These are phyloP conservation scores for Trametes coccinea DNA, from an alignment of 768 basidiomycete species.

Conservation along the genomic window DNA sequence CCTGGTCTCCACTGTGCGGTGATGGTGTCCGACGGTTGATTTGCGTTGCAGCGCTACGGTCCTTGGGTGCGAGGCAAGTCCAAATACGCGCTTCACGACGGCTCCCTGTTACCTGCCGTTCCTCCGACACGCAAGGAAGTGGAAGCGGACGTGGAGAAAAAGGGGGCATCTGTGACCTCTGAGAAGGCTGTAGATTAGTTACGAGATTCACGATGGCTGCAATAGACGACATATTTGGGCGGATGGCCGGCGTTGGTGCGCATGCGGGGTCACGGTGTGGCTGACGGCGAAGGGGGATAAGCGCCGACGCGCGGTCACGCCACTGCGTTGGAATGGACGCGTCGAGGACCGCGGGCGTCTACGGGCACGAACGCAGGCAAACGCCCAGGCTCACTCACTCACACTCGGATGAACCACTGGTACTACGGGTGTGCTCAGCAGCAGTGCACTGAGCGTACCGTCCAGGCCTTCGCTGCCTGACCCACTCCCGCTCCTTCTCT, in stretches of 20 bases:
- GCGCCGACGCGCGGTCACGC: constrained; percentile 1
- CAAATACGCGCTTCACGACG: constrained; percentile 16
- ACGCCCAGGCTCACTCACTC: neutral
- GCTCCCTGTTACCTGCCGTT: neutral
- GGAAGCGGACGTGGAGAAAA: neutral
- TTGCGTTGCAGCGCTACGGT: constrained; percentile 18
- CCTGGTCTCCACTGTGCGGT: neutral
- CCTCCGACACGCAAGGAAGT: no score
- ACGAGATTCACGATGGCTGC: neutral
- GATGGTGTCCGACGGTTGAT: neutral
- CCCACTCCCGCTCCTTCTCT: constrained; percentile 1
- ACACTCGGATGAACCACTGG: neutral
- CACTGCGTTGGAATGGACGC: neutral
- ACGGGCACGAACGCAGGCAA: neutral
- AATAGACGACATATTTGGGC: neutral
- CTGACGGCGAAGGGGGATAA: neutral
- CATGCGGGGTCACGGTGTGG: neutral
- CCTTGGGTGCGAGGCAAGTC: constrained; percentile 22
- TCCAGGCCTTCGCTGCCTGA: neutral
- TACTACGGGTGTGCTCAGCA: neutral
- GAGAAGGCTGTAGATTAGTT: constrained; percentile 3
- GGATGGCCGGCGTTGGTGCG: no score
- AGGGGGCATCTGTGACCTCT: neutral
- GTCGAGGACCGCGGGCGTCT: neutral
- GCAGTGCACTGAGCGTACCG: neutral